Conservation (phyloP, 495 filamentous ascomycete species). For the Darksidea phi region DNA sequence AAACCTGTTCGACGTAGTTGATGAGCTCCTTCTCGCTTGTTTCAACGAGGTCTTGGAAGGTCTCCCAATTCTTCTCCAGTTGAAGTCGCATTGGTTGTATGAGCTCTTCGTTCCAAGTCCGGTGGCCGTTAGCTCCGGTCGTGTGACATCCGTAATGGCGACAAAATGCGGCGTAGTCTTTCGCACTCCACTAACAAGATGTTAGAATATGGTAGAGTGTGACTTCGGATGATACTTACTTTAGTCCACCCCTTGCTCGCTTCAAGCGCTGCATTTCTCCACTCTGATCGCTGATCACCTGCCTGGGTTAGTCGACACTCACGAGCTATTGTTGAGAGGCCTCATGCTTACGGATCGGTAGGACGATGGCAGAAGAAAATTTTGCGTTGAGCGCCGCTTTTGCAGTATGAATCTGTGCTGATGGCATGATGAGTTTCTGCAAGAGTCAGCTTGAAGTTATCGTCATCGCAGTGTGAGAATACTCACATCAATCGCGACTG, state of each 20-base stretch:
- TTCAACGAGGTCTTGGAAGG: constrained; percentile 15
- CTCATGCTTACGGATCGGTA: constrained; percentile 15
- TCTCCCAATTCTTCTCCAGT: constrained; percentile 18
- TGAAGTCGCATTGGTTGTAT: constrained; percentile 19
- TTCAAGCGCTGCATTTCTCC: constrained; percentile 14
- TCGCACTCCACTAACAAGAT: constrained; percentile 8
- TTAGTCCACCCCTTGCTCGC: constrained; percentile 24
- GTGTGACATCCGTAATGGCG: constrained; percentile 14
- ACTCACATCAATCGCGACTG: constrained; percentile 9
- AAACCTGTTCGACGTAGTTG: constrained; percentile 6
- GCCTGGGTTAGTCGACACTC: background rate
- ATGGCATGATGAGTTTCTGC: constrained; percentile 23
- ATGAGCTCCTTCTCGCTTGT: constrained; percentile 11
- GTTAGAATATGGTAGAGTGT: background rate
- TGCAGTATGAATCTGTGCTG: constrained; percentile 17
- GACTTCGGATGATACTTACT: background rate
- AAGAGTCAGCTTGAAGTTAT: background rate
- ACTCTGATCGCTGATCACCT: constrained; percentile 24
- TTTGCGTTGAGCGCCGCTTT: constrained; percentile 16
- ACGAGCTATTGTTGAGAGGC: background rate
- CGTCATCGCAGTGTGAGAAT: background rate
- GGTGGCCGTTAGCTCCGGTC: background rate
- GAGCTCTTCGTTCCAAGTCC: constrained; percentile 27
- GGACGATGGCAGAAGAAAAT: constrained; percentile 19
- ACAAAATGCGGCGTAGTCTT: constrained; percentile 22